Evolutionary conservation across 23 red algal genomes (phyloP).

Genomic region (Cyanidioschyzon merolae): DNA sequence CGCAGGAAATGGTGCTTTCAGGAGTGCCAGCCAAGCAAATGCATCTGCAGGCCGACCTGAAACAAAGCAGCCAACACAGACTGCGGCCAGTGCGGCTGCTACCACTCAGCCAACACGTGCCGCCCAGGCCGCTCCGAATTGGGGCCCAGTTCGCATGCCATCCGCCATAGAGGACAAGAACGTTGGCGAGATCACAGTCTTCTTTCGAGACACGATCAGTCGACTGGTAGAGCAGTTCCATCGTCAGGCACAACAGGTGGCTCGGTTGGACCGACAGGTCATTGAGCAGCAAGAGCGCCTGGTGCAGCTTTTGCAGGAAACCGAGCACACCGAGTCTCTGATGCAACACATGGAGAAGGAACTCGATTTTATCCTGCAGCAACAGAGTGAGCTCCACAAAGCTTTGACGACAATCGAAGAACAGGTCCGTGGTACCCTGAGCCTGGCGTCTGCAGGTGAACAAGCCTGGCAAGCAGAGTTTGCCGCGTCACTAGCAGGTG

Average conservation of each 20-base stretch:
- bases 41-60: too few relatives aligned
- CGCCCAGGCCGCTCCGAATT: background rate
- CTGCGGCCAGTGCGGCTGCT: too few relatives aligned
- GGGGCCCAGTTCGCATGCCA: background rate
- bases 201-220: background rate
- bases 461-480: background rate
- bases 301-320: slow-evolving; percentile 2
- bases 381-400: background rate
- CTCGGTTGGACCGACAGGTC: slow-evolving; percentile 4
- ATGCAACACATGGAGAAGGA: slow-evolving; percentile 7
- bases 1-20: too few relatives aligned
- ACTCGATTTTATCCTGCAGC: background rate
- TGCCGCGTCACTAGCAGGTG: background rate
- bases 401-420: background rate
- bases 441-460: background rate
- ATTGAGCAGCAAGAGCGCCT: background rate
- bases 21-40: too few relatives aligned
- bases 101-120: background rate
- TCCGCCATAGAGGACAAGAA: slow-evolving; percentile 5
- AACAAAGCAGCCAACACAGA: too few relatives aligned
- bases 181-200: background rate
- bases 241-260: background rate
- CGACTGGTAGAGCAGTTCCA: background rate
- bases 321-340: background rate
- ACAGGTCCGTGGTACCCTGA: background rate